These are phyloP conservation scores for Nicotiana benthamiana DNA, from an alignment of 257 asterid species.

Conservation along the genomic window DNA sequence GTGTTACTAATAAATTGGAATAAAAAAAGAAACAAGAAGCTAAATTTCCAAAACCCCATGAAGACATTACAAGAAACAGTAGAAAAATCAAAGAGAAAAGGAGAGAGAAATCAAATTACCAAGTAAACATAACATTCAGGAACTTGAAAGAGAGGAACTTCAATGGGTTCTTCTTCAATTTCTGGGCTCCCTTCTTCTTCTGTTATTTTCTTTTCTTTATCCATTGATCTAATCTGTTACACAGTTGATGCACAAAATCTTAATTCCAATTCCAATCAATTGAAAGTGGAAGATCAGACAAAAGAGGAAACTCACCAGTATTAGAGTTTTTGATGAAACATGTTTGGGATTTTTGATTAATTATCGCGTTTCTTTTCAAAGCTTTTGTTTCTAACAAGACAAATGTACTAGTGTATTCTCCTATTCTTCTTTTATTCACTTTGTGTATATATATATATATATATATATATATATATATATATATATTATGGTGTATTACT, in stretches of 20 bases:
- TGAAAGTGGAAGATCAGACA: slow-evolving; percentile 4
- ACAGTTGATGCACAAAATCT: not conserved
- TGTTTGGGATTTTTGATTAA: not conserved
- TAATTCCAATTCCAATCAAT: not conserved
- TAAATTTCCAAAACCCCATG: not conserved
- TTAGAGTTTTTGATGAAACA: not conserved
- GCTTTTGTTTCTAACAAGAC: not conserved
- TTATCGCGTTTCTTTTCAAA: not conserved
- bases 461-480: too few relatives aligned
- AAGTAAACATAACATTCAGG: slow-evolving; percentile 83
- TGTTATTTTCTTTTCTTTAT: slow-evolving; percentile 35
- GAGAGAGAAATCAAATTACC: slow-evolving; percentile 32
- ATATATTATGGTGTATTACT: too few relatives aligned
- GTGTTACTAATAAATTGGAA: not conserved
- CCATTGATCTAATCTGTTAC: slow-evolving; percentile 26
- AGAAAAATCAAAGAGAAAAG: not conserved
- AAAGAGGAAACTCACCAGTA: not conserved
- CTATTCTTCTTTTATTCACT: not conserved
- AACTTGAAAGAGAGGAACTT: slow-evolving; percentile 71
- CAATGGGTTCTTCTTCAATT: slow-evolving; percentile 53
- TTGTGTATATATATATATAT: too few relatives aligned
- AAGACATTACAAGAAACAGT: not conserved
- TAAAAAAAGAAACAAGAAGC: not conserved
- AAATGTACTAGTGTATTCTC: not conserved
- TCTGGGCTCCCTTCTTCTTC: slow-evolving; percentile 16